Base-by-base conservation (phyloP, 768 basidiomycete species). In the Cystobasidium tubakii region DNA sequence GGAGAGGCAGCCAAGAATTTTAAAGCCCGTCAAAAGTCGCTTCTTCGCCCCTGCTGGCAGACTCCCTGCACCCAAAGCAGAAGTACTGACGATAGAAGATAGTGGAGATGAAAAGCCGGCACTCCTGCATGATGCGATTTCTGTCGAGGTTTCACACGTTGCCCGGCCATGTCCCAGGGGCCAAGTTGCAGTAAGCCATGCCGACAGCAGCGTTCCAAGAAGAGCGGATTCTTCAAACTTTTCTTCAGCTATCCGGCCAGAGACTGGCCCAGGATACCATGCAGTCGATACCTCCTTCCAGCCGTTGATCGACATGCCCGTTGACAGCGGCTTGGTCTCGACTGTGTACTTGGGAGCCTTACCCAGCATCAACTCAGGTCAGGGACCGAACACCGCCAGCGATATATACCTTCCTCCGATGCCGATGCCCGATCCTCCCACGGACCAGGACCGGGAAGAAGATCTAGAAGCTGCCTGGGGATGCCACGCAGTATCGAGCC, bases 11-110 rank as follows among this genome's bases (percentile, higher is more conserved):
- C 7, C 63, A 6, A 15, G 3, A 12, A 6, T 10, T 27, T 27
- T 25, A 27, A 60, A 12, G 63, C 63, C 25, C 7, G 63, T 65
- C 33, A 65, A 65, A 27, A 65, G 63, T 46, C 63, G 63, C 25
- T 65, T 65, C 63, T 65, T 65, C 34, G 15, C 29, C 7, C 25
- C 63, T 42, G 39, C 27, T 39, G 34, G 7, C 36, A 46, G 25
- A 29, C 12, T 9, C 1, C 2, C 23, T 4, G 15, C 19, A 7
- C 4, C 7, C 34, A 65, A 39, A 65, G 12, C 7, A 39, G 63
- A 65, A 2, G 15, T 46, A 25, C 2, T 65, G 34, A 39, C 25
- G 10, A 13, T 65, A 27, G 63, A 65, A 15, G 63, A 65, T 13
- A 46, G 34, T 27, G 63, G 36, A 6, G 36, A 25, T 19, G 63